phyloP scores from a whole-genome alignment of 139 green algal species.

The Coccomyxa sp. region DNA sequence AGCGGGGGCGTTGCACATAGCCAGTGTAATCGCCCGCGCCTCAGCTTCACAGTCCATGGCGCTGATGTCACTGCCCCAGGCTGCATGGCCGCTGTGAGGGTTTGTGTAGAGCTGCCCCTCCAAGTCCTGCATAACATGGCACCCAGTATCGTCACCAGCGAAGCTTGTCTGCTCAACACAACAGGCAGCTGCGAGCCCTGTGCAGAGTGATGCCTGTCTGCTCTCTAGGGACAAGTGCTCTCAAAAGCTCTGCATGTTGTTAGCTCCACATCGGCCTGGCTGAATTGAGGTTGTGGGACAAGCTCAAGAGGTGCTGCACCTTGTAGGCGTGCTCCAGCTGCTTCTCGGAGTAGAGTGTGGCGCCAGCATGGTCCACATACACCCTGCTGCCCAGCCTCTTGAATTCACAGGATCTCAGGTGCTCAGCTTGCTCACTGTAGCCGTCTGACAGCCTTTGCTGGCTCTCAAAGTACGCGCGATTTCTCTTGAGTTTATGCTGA shows the following conservation, averaged over 20 bases:
- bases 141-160: too few species aligned
- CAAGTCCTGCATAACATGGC: not conserved
- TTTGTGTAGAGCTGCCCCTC: conserved; percentile 13
- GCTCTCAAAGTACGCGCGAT: too few species aligned
- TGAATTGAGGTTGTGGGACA: too few species aligned
- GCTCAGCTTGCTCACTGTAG: not conserved
- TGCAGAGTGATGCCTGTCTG: too few species aligned
- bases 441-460: too few species aligned
- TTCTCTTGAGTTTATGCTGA: too few species aligned
- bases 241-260: not conserved
- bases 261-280: too few species aligned
- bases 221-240: not conserved
- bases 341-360: conserved; percentile 50
- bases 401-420: not conserved
- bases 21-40: conserved; percentile 28
- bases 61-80: not conserved
- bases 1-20: conserved; percentile 29
- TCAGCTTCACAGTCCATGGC: conserved; percentile 6
- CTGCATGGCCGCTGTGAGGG: conserved; percentile 26
- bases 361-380: conserved; percentile 66
- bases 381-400: conserved; percentile 24
- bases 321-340: conserved; percentile 33
- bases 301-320: too few species aligned
- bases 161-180: not conserved
- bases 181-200: too few species aligned